Conservation (phyloP, 345 rosid genomes). For the Gossypium sturtianum region DNA sequence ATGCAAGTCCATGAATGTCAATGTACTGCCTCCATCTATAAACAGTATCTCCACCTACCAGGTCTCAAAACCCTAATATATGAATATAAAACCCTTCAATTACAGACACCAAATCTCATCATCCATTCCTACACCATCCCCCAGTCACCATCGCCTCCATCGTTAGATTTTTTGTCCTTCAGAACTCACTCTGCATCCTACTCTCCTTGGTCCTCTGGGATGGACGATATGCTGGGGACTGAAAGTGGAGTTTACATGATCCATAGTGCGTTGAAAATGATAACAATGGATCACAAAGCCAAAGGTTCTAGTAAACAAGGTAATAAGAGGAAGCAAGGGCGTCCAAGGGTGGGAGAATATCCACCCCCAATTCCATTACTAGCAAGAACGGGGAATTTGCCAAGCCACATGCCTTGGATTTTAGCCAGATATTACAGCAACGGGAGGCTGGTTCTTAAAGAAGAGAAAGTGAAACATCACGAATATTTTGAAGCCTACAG, state of each 20-base stretch:
- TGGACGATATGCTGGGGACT: constrained; percentile 35
- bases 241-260: constrained; percentile 34
- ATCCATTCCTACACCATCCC: constrained; percentile 16
- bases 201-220: constrained; percentile 15
- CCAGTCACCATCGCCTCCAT: background rate
- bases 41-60: background rate
- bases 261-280: background rate
- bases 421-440: constrained; percentile 29
- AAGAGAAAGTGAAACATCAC: constrained; percentile 39
- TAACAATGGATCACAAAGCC: background rate
- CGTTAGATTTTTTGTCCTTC: background rate
- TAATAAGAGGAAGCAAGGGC: background rate
- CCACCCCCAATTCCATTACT: constrained; percentile 46
- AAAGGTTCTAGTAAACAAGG: background rate
- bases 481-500: constrained; percentile 40
- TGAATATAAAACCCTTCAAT: constrained; percentile 3
- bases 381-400: constrained; percentile 35
- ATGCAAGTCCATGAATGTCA: constrained; percentile 13
- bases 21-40: background rate
- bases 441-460: constrained; percentile 39
- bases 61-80: constrained; percentile 33
- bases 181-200: constrained; percentile 10
- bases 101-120: background rate
- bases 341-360: constrained; percentile 16
- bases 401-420: constrained; percentile 40